Conservation (phyloP, 768 basidiomycete species). For the Melanogaster broomeanus region DNA sequence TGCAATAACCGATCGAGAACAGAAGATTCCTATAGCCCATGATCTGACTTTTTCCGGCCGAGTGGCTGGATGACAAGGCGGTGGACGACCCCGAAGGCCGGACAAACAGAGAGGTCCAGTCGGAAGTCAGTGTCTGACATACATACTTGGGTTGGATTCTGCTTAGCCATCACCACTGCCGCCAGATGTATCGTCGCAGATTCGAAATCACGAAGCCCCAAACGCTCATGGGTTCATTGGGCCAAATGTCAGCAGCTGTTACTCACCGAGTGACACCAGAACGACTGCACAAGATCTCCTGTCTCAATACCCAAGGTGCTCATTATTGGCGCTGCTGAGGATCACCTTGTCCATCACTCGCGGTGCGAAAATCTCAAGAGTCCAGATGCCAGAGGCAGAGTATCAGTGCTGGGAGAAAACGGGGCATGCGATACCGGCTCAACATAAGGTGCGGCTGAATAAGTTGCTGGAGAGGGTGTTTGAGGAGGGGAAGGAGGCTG, state of each 20-base stretch:
- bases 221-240: constrained; percentile 58
- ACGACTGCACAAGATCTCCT: constrained; percentile 50
- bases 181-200: constrained; percentile 48
- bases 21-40: constrained; percentile 51
- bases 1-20: constrained; percentile 39
- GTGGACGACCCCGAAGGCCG: constrained; percentile 55
- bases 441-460: constrained; percentile 53
- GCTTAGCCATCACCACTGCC: not conserved
- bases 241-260: constrained; percentile 70
- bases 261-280: constrained; percentile 60
- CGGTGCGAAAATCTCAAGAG: constrained; percentile 55
- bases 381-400: constrained; percentile 59
- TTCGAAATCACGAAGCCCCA: constrained; percentile 59
- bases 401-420: constrained; percentile 58
- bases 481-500: constrained; percentile 43
- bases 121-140: constrained; percentile 41
- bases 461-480: constrained; percentile 56
- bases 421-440: constrained; percentile 63
- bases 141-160: not conserved
- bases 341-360: constrained; percentile 52
- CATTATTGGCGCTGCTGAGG: constrained; percentile 69
- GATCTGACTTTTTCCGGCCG: constrained; percentile 58
- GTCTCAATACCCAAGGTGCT: constrained; percentile 62
- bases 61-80: constrained; percentile 61
- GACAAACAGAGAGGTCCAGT: constrained; percentile 65